A percentile compares a stretch with the other conserved stretches of the same genome.
Evolutionary conservation across 1,139 yeast genomes (phyloP).

Genomic region (Geotrichum phurueaensis): DNA sequence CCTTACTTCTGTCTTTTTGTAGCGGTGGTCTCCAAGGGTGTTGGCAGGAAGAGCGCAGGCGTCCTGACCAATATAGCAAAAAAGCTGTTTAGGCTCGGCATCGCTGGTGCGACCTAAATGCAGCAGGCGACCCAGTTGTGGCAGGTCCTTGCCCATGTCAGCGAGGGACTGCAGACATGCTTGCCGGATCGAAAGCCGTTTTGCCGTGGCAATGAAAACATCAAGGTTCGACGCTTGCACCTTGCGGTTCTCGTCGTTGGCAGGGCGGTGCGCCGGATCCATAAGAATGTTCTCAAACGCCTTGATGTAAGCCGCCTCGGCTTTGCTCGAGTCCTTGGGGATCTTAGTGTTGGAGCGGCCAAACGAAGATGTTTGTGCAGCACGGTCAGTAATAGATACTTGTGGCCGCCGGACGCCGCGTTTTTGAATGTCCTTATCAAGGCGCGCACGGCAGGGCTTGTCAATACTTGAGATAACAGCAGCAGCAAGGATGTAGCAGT

Average conservation of each 20-base stretch:
- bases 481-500: constrained; percentile 19
- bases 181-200: constrained; percentile 13
- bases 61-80: constrained; percentile 15
- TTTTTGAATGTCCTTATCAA: constrained; percentile 14
- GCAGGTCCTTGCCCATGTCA: constrained; percentile 16
- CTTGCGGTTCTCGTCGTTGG: background rate
- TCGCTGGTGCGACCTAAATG: constrained; percentile 16
- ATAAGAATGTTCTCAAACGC: constrained; percentile 6
- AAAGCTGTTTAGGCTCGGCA: constrained; percentile 12
- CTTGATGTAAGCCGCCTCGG: constrained; percentile 13
- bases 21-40: constrained; percentile 15
- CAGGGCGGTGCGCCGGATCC: background rate
- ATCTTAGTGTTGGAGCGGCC: constrained; percentile 3
- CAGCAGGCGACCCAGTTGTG: constrained; percentile 17
- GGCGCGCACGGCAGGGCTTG: constrained; percentile 7
- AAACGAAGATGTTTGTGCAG: constrained; percentile 1
- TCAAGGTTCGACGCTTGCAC: constrained; percentile 5
- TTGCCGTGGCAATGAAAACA: constrained; percentile 14
- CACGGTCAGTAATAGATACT: constrained; percentile 15
- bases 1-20: constrained; percentile 10
- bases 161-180: constrained; percentile 14
- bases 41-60: constrained; percentile 14
- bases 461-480: constrained; percentile 13
- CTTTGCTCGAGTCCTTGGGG: constrained; percentile 17
- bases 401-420: constrained; percentile 16